A percentile compares a stretch with the other conserved stretches of the same genome.
These are phyloP conservation scores for Cytospora paraplurivora DNA, from an alignment of 2,329 filamentous ascomycete species.

Conservation along the genomic window DNA sequence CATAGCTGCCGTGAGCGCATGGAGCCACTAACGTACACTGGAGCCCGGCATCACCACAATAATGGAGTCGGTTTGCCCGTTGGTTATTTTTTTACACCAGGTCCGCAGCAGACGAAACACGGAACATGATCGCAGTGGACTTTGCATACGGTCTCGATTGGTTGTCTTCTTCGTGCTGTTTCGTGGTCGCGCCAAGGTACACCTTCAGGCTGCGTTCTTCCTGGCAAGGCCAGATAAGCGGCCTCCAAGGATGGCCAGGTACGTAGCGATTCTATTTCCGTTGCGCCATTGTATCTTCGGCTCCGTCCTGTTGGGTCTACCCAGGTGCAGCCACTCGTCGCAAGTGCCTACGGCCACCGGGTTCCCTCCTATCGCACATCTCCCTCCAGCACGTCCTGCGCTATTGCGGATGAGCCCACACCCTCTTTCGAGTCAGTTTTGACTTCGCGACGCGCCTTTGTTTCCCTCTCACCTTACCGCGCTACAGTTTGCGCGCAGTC, in stretches of 20 bases:
- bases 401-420: neutral
- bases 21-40: constrained; percentile 18
- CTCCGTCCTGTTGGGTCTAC: constrained; percentile 13
- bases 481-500: constrained; percentile 5
- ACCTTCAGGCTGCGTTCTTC: constrained; percentile 15
- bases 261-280: constrained; percentile 22
- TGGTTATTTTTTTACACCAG: constrained; percentile 6
- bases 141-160: neutral
- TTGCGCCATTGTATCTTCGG: constrained; percentile 12
- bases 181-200: neutral
- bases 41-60: constrained; percentile 10
- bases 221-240: constrained; percentile 18
- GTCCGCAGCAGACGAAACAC: constrained; percentile 19
- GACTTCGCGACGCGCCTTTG: neutral
- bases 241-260: constrained; percentile 14
- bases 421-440: constrained; percentile 8
- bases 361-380: constrained; percentile 16
- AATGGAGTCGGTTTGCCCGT: neutral
- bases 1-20: constrained; percentile 23
- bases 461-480: neutral
- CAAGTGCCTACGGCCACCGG: constrained; percentile 9
- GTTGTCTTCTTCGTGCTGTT: too few relatives aligned
- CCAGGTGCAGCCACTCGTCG: constrained; percentile 1
- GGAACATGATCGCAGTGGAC: neutral
- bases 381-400: neutral